These are phyloP conservation scores for Pneumocystis oryctolagi DNA, from an alignment of 1,139 yeast species.

Conservation along the genomic window DNA sequence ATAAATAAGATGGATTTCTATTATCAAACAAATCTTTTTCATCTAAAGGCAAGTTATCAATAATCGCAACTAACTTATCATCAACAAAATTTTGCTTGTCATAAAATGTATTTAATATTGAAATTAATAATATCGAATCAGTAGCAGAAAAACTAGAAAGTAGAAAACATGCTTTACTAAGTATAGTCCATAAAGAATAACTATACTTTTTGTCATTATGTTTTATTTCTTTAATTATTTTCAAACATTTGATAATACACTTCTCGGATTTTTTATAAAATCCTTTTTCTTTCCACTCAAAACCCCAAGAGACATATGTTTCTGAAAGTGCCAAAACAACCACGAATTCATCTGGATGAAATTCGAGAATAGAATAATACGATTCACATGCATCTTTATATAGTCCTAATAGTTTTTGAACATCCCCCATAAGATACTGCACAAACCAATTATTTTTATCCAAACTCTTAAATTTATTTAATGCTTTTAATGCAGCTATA, in stretches of 20 bases:
- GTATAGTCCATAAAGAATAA: background rate
- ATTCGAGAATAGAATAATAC: constrained; percentile 31
- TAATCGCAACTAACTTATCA: background rate
- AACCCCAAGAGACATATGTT: constrained; percentile 41
- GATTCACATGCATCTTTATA: constrained; percentile 33
- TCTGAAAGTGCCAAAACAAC: constrained; percentile 45
- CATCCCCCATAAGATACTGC: constrained; percentile 50
- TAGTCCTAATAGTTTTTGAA: constrained; percentile 38
- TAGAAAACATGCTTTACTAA: background rate
- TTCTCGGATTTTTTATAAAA: constrained; percentile 50
- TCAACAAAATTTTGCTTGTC: background rate
- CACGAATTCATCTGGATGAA: constrained; percentile 40
- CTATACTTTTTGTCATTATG: background rate
- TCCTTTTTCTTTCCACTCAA: constrained; percentile 41
- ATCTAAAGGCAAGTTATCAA: background rate
- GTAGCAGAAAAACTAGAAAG: background rate
- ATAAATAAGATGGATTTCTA: background rate
- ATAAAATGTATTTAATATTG: background rate
- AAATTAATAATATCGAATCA: constrained; percentile 2
- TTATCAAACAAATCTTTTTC: background rate
- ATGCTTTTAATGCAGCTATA: constrained; percentile 77
- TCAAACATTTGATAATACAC: constrained; percentile 32
- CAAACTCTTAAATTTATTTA: constrained; percentile 45
- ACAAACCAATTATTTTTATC: constrained; percentile 46
- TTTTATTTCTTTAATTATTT: constrained; percentile 11